Evolutionary conservation across 768 basidiomycete species (phyloP).

Genomic region (Boletales sp.): DNA sequence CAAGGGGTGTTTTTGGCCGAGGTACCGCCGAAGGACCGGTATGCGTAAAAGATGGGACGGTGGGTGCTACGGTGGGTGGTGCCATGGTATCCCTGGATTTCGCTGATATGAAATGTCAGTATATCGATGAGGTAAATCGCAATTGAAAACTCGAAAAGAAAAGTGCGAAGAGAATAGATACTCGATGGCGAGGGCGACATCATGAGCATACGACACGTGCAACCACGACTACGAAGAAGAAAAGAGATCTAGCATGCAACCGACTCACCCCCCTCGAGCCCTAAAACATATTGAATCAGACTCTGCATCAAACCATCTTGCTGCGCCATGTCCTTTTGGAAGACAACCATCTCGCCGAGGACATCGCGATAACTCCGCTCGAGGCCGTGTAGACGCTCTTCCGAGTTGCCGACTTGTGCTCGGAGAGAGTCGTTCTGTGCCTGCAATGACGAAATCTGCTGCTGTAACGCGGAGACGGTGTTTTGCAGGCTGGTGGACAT

Average conservation of each 20-base stretch:
- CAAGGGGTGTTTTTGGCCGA: slow-evolving; percentile 19
- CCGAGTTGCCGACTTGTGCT: slow-evolving; percentile 33
- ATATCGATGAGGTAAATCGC: no score
- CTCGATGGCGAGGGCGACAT: no score
- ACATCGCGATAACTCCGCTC: slow-evolving; percentile 66
- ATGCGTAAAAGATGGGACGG: slow-evolving; percentile 13
- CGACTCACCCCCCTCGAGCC: slow-evolving; percentile 56
- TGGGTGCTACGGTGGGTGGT: slow-evolving; percentile 5
- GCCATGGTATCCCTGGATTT: slow-evolving; percentile 22
- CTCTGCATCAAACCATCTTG: slow-evolving; percentile 83
- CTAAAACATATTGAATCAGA: slow-evolving; percentile 77
- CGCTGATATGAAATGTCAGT: slow-evolving; percentile 5
- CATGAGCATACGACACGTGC: no score
- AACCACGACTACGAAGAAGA: not conserved
- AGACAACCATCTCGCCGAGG: slow-evolving; percentile 67
- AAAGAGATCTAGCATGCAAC: slow-evolving; percentile 13
- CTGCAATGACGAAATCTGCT: slow-evolving; percentile 24
- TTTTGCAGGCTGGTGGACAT: no score
- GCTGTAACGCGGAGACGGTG: no score
- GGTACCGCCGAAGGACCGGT: slow-evolving; percentile 5
- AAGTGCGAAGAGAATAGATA: no score
- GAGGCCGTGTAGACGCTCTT: slow-evolving; percentile 53
- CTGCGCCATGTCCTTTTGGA: slow-evolving; percentile 73
- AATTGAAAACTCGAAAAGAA: no score
- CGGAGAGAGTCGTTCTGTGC: slow-evolving; percentile 31